phyloP scores from a whole-genome alignment of 495 filamentous ascomycete species.

The Rusavskia elegans region DNA sequence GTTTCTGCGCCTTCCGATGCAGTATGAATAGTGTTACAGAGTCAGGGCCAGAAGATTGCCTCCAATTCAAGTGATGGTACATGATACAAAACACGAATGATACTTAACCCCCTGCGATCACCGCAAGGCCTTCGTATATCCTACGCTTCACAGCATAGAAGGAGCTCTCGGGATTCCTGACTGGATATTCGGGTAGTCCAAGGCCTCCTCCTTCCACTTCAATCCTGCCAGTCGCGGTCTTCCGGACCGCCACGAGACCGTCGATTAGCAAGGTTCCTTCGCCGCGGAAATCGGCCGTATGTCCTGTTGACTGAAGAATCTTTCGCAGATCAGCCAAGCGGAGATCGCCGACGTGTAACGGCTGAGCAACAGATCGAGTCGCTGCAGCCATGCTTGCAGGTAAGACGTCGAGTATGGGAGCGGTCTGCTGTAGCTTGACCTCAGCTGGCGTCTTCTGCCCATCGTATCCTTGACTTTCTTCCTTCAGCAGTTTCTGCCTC shows the following conservation, averaged over 20 bases:
- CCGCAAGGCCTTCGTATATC: slow-evolving; percentile 72
- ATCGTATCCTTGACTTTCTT: slow-evolving; percentile 20
- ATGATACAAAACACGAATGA: neutral
- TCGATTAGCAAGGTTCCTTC: slow-evolving; percentile 88
- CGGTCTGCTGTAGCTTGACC: slow-evolving; percentile 2
- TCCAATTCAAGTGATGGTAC: neutral
- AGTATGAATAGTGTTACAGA: neutral
- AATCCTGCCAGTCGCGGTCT: slow-evolving; percentile 69
- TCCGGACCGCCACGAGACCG: slow-evolving; percentile 72
- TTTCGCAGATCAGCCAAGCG: slow-evolving; percentile 76
- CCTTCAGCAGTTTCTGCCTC: slow-evolving; percentile 46
- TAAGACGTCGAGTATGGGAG: slow-evolving; percentile 62
- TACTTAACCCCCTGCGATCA: slow-evolving; percentile 51
- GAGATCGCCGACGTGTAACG: slow-evolving; percentile 88
- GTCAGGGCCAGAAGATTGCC: neutral
- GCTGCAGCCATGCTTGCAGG: slow-evolving; percentile 63
- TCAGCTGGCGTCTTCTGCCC: slow-evolving; percentile 18
- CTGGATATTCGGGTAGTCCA: slow-evolving; percentile 23
- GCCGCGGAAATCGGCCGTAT: slow-evolving; percentile 82
- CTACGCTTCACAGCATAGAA: slow-evolving; percentile 65
- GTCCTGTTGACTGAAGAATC: slow-evolving; percentile 64
- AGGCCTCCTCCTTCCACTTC: slow-evolving; percentile 71
- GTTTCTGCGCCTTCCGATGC: neutral
- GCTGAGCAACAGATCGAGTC: slow-evolving; percentile 61
- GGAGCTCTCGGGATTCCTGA: slow-evolving; percentile 30